Percentiles rank a stretch among this genome's conserved stretches.
Conservation (phyloP, 352 stramenopile genomes). For the Blastocystis sp. region DNA sequence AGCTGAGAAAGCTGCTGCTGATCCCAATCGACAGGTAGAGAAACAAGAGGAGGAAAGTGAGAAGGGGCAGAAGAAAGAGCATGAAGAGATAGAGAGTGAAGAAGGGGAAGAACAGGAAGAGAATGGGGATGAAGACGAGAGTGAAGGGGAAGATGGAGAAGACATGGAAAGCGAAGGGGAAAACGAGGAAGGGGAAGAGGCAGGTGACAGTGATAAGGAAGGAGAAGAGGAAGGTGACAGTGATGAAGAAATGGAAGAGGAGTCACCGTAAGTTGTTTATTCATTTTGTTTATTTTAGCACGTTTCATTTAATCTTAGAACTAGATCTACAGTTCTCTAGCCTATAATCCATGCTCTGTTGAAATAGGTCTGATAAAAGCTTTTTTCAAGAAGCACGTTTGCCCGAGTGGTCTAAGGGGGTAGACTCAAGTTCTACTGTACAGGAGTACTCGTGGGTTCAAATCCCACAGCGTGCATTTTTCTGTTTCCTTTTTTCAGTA, state of each 20-base stretch:
- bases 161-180: background rate
- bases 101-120: conserved; percentile 28
- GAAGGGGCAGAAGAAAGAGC: background rate
- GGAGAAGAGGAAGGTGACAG: background rate
- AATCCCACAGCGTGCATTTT: conserved; percentile 68
- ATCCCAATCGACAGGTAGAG: background rate
- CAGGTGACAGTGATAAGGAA: background rate
- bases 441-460: conserved; percentile 67
- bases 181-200: background rate
- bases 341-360: background rate
- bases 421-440: conserved; percentile 68
- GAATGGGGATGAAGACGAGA: conserved; percentile 7
- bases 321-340: too few relatives aligned
- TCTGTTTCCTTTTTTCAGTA: background rate
- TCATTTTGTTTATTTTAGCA: conserved; percentile 25
- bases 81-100: conserved; percentile 3
- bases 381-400: conserved; percentile 23
- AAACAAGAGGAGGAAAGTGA: conserved; percentile 36
- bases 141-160: conserved; percentile 19
- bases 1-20: background rate
- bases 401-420: conserved; percentile 67
- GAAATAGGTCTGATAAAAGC: background rate
- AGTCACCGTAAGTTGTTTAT: conserved; percentile 30
- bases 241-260: conserved; percentile 22
- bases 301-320: too few relatives aligned